Evolutionary conservation across 1,284 basidiomycete genomes (phyloP).

Genomic region (Tilletia setariae): DNA sequence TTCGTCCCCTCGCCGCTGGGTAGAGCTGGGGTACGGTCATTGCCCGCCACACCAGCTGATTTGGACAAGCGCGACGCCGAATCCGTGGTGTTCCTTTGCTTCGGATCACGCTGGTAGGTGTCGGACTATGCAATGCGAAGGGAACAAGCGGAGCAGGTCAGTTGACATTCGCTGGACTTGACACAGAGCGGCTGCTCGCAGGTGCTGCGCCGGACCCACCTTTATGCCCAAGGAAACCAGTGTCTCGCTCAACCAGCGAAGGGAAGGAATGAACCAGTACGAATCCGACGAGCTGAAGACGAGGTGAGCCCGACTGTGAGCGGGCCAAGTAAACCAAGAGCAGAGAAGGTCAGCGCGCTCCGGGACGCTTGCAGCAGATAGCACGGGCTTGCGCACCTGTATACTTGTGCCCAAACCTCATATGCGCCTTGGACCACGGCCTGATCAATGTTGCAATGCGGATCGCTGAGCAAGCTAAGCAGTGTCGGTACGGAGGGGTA

Average conservation of each 20-base stretch:
- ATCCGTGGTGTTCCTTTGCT: slow-evolving; percentile 30
- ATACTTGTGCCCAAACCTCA: slow-evolving; percentile 17
- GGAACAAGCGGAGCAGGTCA: not conserved
- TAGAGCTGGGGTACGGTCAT: slow-evolving; percentile 42
- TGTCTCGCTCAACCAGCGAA: slow-evolving; percentile 1
- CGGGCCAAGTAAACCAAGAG: too few relatives aligned
- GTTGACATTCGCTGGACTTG: not conserved
- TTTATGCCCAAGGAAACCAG: slow-evolving; percentile 3
- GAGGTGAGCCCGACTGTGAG: slow-evolving; percentile 14
- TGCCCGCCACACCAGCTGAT: slow-evolving; percentile 47
- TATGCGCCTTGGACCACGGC: slow-evolving; percentile 1
- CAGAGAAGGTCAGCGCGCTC: not conserved
- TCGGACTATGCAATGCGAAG: not conserved
- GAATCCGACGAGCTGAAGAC: slow-evolving; percentile 7
- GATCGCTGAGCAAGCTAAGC: not conserved
- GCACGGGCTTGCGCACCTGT: not conserved
- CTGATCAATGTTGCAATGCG: not conserved
- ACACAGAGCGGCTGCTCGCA: not conserved
- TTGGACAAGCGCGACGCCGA: slow-evolving; percentile 49
- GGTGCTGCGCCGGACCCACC: not conserved
- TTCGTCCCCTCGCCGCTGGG: slow-evolving; percentile 36
- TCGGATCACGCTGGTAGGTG: slow-evolving; percentile 5
- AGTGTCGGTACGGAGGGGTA: not conserved
- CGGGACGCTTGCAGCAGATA: not conserved
- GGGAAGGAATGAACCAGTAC: slow-evolving; percentile 11